Evolutionary conservation across 805 yeast genomes (phyloP).

Genomic region (Komagataella populi): DNA sequence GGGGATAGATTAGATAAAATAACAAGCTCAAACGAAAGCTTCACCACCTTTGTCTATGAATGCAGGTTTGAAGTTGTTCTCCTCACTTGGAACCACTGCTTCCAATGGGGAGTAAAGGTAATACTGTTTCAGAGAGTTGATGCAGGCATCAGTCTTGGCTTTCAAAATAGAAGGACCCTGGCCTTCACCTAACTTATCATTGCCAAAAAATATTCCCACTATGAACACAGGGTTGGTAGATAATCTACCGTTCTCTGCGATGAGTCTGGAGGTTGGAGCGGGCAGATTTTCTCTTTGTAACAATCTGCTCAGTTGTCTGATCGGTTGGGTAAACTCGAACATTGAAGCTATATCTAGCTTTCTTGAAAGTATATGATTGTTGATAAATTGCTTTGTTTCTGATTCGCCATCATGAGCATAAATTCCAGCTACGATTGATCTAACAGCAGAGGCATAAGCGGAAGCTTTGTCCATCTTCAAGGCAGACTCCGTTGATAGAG

Average conservation of each 20-base stretch:
- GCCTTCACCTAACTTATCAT: conserved; percentile 80
- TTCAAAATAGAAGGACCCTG: conserved; percentile 83
- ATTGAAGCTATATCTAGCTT: conserved; percentile 59
- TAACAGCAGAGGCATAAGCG: conserved; percentile 57
- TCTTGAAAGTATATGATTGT: conserved; percentile 69
- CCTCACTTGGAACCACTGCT: conserved; percentile 50
- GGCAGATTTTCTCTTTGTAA: conserved; percentile 65
- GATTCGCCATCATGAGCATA: conserved; percentile 62
- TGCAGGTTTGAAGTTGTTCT: conserved; percentile 18
- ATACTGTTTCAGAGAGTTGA: conserved; percentile 82
- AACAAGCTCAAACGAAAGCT: conserved; percentile 10
- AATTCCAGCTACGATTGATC: conserved; percentile 74
- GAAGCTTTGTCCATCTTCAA: conserved; percentile 12
- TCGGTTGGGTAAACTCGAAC: conserved; percentile 76
- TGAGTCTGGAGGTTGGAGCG: conserved; percentile 65
- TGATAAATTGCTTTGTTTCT: conserved; percentile 54
- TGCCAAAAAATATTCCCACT: conserved; percentile 84
- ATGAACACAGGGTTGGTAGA: conserved; percentile 76
- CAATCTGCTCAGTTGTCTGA: conserved; percentile 66
- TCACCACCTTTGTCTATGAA: conserved; percentile 20
- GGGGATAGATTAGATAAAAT: neutral
- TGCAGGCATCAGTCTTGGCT: conserved; percentile 87
- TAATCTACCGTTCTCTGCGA: conserved; percentile 89
- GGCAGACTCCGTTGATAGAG: conserved; percentile 25
- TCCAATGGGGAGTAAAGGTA: conserved; percentile 78